Evolutionary conservation across 176 grass and related monocot species (phyloP).

Genomic region (Melocanna baccifera): DNA sequence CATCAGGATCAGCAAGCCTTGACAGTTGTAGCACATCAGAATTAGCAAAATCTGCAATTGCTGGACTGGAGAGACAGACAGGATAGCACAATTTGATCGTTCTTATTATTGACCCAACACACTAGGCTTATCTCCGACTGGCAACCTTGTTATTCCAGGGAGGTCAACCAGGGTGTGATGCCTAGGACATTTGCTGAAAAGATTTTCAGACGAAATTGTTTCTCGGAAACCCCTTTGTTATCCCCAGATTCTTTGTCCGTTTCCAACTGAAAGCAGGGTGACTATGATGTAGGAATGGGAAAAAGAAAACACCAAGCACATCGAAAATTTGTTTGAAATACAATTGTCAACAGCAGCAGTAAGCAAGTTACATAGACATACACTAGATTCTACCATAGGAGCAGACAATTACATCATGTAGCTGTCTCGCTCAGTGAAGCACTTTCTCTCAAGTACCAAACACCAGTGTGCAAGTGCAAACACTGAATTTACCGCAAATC

Average conservation of each 20-base stretch:
- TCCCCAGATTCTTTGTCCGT: conserved; percentile 83
- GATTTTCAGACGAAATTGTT: conserved; percentile 86
- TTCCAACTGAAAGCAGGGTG: conserved; percentile 53
- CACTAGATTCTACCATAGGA: not conserved
- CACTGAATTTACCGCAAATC: too few species aligned
- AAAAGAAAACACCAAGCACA: too few species aligned
- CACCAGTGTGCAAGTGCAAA: not conserved
- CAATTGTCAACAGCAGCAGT: not conserved
- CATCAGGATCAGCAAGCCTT: conserved; percentile 89
- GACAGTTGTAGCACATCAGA: conserved; percentile 90
- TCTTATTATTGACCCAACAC: conserved; percentile 82
- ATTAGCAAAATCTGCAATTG: conserved; percentile 94
- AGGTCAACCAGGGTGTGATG: conserved; percentile 93
- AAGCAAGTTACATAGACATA: not conserved
- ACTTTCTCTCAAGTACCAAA: not conserved
- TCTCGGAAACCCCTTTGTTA: conserved; percentile 79
- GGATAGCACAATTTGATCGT: conserved; percentile 84
- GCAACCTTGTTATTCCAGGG: conserved; percentile 82
- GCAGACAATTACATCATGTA: not conserved
- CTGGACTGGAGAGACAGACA: conserved; percentile 74
- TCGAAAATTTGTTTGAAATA: not conserved
- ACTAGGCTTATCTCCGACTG: conserved; percentile 81
- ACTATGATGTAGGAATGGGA: not conserved
- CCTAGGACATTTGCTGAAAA: conserved; percentile 82
- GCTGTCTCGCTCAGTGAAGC: not conserved